Percentiles rank a stretch among this genome's conserved stretches.
These are phyloP conservation scores for Aspergillus mulundensis DNA, from an alignment of 495 filamentous ascomycete species.

Conservation along the genomic window DNA sequence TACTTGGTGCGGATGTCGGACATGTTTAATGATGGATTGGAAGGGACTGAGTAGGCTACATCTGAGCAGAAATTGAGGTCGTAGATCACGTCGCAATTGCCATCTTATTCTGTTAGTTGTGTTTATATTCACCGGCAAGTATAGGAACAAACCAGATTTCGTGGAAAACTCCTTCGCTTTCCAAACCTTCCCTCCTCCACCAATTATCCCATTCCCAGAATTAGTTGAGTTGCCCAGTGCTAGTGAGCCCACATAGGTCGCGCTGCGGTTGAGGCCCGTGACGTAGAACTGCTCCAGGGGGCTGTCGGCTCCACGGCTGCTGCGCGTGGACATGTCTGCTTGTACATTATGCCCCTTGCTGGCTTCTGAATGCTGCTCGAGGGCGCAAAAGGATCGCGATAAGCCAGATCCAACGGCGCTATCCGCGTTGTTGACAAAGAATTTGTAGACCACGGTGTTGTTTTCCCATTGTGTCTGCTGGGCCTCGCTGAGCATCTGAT, in stretches of 20 bases:
- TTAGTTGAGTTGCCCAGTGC: constrained; percentile 57
- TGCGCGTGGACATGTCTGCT: constrained; percentile 61
- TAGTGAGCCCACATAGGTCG: constrained; percentile 66
- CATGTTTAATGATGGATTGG: constrained; percentile 52
- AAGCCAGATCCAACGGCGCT: constrained; percentile 61
- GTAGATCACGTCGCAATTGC: constrained; percentile 80
- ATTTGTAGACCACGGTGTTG: constrained; percentile 59
- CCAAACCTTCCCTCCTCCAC: constrained; percentile 71
- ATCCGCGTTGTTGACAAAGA: constrained; percentile 72
- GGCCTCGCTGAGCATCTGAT: constrained; percentile 55
- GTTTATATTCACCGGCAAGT: background rate
- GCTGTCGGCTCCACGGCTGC: constrained; percentile 50
- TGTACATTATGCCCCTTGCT: constrained; percentile 50
- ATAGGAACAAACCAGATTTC: constrained; percentile 56
- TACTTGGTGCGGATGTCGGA: constrained; percentile 60
- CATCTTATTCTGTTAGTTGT: constrained; percentile 31
- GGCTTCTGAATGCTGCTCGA: constrained; percentile 59
- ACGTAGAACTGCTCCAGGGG: constrained; percentile 84
- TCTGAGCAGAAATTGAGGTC: constrained; percentile 81
- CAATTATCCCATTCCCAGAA: constrained; percentile 47
- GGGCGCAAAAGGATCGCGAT: constrained; percentile 68
- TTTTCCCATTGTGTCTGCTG: constrained; percentile 51
- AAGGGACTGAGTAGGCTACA: constrained; percentile 85
- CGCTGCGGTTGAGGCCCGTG: constrained; percentile 62
- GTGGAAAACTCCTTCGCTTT: constrained; percentile 64